phyloP scores from a whole-genome alignment of 2,329 filamentous ascomycete species.

The Sclerotinia spermophila region DNA sequence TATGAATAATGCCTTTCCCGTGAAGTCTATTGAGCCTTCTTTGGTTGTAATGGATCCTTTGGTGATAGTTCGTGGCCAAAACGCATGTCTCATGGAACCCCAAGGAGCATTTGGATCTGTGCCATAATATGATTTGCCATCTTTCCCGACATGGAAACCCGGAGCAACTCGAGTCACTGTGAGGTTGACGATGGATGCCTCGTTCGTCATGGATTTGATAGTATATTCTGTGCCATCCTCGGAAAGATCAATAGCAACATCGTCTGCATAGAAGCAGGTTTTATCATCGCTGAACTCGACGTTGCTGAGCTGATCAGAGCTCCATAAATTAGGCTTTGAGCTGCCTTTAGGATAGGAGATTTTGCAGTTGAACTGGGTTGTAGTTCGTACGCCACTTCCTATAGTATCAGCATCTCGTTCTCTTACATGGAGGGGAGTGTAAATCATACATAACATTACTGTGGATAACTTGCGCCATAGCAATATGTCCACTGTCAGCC shows the following conservation, averaged over 20 bases:
- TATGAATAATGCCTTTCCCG: slow-evolving; percentile 73
- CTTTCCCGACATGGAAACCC: slow-evolving; percentile 78
- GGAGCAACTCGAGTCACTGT: slow-evolving; percentile 73
- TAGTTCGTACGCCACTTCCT: slow-evolving; percentile 78
- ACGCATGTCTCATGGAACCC: slow-evolving; percentile 87
- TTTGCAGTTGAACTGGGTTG: slow-evolving; percentile 91
- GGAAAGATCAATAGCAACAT: slow-evolving; percentile 79
- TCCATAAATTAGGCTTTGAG: slow-evolving; percentile 76
- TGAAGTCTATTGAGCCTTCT: slow-evolving; percentile 76
- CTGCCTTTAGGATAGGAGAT: slow-evolving; percentile 70
- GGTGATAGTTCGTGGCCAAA: slow-evolving; percentile 84
- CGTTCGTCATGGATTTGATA: slow-evolving; percentile 86
- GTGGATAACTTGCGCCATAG: slow-evolving; percentile 89
- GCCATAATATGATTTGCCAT: slow-evolving; percentile 81
- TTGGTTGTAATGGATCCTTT: slow-evolving; percentile 83
- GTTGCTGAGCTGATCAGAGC: slow-evolving; percentile 73
- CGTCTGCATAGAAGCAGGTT: slow-evolving; percentile 79
- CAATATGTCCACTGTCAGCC: slow-evolving; percentile 71
- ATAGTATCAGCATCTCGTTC: slow-evolving; percentile 28
- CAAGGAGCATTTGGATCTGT: slow-evolving; percentile 83
- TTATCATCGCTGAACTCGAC: slow-evolving; percentile 81
- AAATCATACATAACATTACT: slow-evolving; percentile 83
- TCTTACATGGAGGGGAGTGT: slow-evolving; percentile 21
- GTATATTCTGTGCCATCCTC: slow-evolving; percentile 78
- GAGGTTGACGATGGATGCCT: slow-evolving; percentile 77